Percentiles rank a stretch among this genome's conserved stretches.
Evolutionary conservation across 164 flowering plant species (phyloP).

Genomic region (Berberis thunbergii): DNA sequence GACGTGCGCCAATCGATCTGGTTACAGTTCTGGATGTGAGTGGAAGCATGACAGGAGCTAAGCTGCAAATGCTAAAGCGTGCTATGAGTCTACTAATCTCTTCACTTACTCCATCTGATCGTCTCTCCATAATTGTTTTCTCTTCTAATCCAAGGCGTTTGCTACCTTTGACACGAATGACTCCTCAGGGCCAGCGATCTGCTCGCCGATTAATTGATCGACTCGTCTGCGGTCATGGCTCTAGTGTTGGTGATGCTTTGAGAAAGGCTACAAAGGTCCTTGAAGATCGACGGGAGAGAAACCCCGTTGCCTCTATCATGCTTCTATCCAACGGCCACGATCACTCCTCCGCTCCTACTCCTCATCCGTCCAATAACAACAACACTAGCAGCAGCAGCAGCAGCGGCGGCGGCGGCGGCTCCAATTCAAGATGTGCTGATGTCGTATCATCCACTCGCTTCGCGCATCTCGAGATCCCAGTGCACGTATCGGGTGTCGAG

Average conservation of each 20-base stretch:
- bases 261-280: constrained; percentile 70
- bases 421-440: background rate
- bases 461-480: constrained; percentile 88
- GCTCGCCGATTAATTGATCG: constrained; percentile 67
- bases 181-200: constrained; percentile 52
- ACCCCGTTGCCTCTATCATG: constrained; percentile 81
- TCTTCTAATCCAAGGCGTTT: constrained; percentile 45
- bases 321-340: constrained; percentile 80
- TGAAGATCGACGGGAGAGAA: constrained; percentile 82
- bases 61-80: constrained; percentile 47
- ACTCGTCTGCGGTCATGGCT: constrained; percentile 54
- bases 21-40: constrained; percentile 71
- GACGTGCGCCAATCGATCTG: constrained; percentile 72
- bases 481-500: constrained; percentile 47
- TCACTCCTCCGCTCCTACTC: constrained; percentile 5
- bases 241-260: constrained; percentile 60
- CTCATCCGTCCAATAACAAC: background rate
- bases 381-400: constrained; percentile 6
- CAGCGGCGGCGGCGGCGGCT: constrained; percentile 5
- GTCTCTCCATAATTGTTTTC: constrained; percentile 73
- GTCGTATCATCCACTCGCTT: constrained; percentile 43
- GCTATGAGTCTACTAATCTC: constrained; percentile 62
- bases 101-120: constrained; percentile 58
- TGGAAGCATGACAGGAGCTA: constrained; percentile 35
- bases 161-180: constrained; percentile 67